Percentiles rank a stretch among this genome's conserved stretches.
Conservation (phyloP, 2,329 filamentous ascomycete species). For the Sporothrix humicola region DNA sequence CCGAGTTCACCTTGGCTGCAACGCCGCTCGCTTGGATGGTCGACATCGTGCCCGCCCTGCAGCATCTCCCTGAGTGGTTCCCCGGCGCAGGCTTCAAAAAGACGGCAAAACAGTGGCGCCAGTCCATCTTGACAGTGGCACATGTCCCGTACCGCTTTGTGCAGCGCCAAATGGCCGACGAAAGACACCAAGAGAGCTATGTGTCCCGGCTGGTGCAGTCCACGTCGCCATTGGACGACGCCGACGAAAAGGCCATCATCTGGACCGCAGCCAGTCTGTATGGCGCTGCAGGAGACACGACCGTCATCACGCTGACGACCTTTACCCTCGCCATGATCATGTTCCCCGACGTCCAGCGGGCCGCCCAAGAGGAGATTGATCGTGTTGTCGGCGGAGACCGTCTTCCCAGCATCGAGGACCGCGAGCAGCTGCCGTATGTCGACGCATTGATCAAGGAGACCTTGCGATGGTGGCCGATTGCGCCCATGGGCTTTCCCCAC, state of each 20-base stretch:
- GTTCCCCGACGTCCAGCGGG: neutral
- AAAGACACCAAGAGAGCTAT: conserved; percentile 19
- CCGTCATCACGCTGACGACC: conserved; percentile 10
- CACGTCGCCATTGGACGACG: neutral
- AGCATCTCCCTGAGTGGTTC: neutral
- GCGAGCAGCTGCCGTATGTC: neutral
- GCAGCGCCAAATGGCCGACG: conserved; percentile 4
- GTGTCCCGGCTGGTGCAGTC: conserved; percentile 13
- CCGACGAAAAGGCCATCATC: neutral
- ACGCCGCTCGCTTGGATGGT: conserved; percentile 15
- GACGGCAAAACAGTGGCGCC: neutral
- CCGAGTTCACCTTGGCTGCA: conserved; percentile 10
- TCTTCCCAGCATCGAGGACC: neutral
- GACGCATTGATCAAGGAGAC: neutral
- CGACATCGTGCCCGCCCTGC: conserved; percentile 9
- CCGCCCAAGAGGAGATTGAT: neutral
- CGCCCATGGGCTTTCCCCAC: neutral
- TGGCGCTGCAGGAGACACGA: neutral
- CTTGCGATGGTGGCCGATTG: conserved; percentile 8
- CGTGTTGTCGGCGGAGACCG: neutral
- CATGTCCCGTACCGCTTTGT: conserved; percentile 8
- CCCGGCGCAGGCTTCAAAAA: neutral
- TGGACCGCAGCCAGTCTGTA: conserved; percentile 8
- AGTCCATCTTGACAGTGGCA: neutral
- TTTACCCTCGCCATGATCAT: neutral